These are phyloP conservation scores for Phaeosphaeriaceae sp. DNA, from an alignment of 2,329 filamentous ascomycete genomes.

Conservation along the genomic window DNA sequence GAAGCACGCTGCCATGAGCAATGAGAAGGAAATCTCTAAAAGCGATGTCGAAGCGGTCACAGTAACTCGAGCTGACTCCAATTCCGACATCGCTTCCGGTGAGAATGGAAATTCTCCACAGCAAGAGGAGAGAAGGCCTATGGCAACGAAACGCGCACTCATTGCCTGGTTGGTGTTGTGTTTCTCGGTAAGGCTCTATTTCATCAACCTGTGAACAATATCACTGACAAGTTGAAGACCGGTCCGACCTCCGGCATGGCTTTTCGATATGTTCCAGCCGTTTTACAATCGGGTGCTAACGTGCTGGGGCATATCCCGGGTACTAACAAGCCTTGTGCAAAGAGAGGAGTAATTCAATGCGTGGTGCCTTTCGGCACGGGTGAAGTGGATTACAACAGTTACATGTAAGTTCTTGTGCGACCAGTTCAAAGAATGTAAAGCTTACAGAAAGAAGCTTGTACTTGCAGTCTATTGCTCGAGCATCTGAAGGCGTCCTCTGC, in stretches of 20 bases:
- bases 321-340: conserved; percentile 7
- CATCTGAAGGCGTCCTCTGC: conserved; percentile 19
- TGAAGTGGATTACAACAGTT: conserved; percentile 26
- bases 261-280: conserved; percentile 9
- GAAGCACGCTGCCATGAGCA: neutral
- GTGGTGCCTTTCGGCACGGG: conserved; percentile 21
- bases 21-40: neutral
- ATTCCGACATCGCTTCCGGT: neutral
- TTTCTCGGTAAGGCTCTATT: conserved; percentile 12
- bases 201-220: neutral
- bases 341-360: conserved; percentile 21
- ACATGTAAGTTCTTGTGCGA: conserved; percentile 11
- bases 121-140: conserved; percentile 1
- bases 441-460: conserved; percentile 11
- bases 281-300: conserved; percentile 7
- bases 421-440: neutral
- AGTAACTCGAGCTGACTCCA: neutral
- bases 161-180: conserved; percentile 21
- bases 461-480: conserved; percentile 23
- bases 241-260: conserved; percentile 9
- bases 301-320: conserved; percentile 8
- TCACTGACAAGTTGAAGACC: neutral
- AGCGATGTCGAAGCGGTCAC: neutral
- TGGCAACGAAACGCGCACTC: conserved; percentile 14
- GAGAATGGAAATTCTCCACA: neutral